phyloP scores from a whole-genome alignment of 352 stramenopile species.

The Elongisporangium anandrum region DNA sequence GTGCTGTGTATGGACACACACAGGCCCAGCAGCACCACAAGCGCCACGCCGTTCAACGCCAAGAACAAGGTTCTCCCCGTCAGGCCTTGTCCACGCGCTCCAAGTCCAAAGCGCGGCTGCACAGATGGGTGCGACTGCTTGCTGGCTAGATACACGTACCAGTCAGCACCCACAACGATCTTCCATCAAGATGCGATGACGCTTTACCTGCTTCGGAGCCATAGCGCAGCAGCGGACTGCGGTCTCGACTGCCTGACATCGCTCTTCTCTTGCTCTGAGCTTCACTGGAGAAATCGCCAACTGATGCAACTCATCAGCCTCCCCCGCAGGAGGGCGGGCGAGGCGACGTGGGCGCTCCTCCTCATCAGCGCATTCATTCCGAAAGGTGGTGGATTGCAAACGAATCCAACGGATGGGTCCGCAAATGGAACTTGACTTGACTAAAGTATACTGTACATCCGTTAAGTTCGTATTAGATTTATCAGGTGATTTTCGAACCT shows the following conservation, averaged over 20 bases:
- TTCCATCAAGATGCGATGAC: background rate
- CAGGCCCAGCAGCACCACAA: slow-evolving; percentile 48
- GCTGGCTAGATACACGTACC: slow-evolving; percentile 1
- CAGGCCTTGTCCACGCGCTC: background rate
- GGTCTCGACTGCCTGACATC: slow-evolving; percentile 19
- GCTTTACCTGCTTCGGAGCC: slow-evolving; percentile 35
- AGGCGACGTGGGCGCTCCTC: background rate
- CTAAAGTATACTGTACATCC: background rate
- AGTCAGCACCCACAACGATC: slow-evolving; percentile 4
- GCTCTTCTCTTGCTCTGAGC: background rate
- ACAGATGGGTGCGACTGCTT: background rate
- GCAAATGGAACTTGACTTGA: background rate
- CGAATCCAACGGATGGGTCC: background rate
- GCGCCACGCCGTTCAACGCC: slow-evolving; percentile 47
- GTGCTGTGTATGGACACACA: slow-evolving; percentile 76
- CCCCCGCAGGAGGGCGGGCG: background rate
- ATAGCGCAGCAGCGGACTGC: slow-evolving; percentile 58
- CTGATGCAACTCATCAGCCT: background rate
- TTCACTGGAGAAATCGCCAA: background rate
- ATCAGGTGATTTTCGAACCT: background rate
- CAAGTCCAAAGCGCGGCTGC: background rate
- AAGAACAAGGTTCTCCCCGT: slow-evolving; percentile 36
- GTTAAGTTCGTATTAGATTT: background rate
- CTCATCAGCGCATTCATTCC: background rate
- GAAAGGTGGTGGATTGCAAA: background rate